Evolutionary conservation across 1,284 basidiomycete species (phyloP).

Genomic region (Hortiboletus rubellus): DNA sequence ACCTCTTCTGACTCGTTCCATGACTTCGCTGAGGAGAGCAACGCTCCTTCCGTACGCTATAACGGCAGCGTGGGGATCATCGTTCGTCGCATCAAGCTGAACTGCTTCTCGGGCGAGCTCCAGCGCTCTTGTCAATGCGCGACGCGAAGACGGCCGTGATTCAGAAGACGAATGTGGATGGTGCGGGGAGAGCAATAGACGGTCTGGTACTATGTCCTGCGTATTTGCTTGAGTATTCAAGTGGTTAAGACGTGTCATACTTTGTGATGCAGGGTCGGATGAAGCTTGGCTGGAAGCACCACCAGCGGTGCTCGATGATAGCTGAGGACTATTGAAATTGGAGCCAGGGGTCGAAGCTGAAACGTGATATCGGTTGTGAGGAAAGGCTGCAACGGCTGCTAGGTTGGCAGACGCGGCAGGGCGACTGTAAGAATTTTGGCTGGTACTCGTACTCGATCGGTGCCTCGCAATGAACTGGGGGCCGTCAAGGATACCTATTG

Average conservation of each 20-base stretch:
- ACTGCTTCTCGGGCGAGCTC: constrained; percentile 84
- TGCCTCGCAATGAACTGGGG: constrained; percentile 23
- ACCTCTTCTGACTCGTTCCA: constrained; percentile 80
- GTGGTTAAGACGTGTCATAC: constrained; percentile 44
- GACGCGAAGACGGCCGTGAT: constrained; percentile 66
- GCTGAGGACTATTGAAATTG: constrained; percentile 26
- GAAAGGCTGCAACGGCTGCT: constrained; percentile 59
- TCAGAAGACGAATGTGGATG: constrained; percentile 38
- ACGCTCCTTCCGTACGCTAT: constrained; percentile 81
- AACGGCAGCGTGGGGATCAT: constrained; percentile 79
- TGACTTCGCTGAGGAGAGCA: constrained; percentile 78
- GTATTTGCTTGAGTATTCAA: constrained; percentile 37
- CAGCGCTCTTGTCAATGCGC: constrained; percentile 73
- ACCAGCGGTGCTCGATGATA: constrained; percentile 31
- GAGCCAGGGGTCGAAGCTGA: constrained; percentile 38
- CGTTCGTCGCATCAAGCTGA: constrained; percentile 75
- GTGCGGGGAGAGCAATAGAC: constrained; percentile 46
- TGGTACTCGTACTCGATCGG: constrained; percentile 33
- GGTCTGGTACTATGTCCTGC: constrained; percentile 44
- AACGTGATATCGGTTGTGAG: constrained; percentile 50
- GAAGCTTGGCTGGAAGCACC: constrained; percentile 38
- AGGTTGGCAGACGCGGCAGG: constrained; percentile 55
- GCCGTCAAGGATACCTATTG: constrained; percentile 18
- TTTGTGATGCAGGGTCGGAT: constrained; percentile 57
- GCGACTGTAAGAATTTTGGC: constrained; percentile 44